A percentile compares a stretch with the other conserved stretches of the same genome.
Evolutionary conservation across 1,139 yeast genomes (phyloP).

Genomic region (Hemisphaericaspora lyxosophila): DNA sequence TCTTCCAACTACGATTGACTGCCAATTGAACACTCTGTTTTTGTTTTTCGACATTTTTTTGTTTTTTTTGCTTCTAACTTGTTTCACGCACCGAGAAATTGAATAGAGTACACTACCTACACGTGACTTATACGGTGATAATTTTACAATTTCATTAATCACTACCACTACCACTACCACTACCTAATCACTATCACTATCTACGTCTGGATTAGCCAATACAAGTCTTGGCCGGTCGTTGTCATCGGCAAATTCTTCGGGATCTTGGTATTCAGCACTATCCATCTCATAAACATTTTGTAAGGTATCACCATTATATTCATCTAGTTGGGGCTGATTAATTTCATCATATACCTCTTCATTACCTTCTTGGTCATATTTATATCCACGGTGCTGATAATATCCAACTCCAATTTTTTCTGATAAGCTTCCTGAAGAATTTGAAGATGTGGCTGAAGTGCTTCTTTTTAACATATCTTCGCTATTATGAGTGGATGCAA

Average conservation of each 20-base stretch:
- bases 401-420: slow-evolving; percentile 31
- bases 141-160: no score
- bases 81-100: no score
- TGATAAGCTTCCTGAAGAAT: slow-evolving; percentile 20
- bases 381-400: slow-evolving; percentile 47
- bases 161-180: no score
- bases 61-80: background rate
- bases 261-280: slow-evolving; percentile 3
- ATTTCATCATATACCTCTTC: slow-evolving; percentile 10
- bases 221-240: slow-evolving; percentile 52
- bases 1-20: no score
- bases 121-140: no score
- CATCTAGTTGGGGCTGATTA: no score
- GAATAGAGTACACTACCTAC: background rate
- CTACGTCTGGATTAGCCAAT: slow-evolving; percentile 68
- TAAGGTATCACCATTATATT: slow-evolving; percentile 19
- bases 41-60: background rate
- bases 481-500: slow-evolving; percentile 10
- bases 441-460: slow-evolving; percentile 16
- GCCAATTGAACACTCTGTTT: background rate
- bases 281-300: slow-evolving; percentile 12
- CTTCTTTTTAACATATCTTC: slow-evolving; percentile 9
- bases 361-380: slow-evolving; percentile 27
- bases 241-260: slow-evolving; percentile 24
- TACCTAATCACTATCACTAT: slow-evolving; percentile 16